Evolutionary conservation across 768 basidiomycete species (phyloP), one percentile per base, ranked within the genome.

Genomic region (Macrolepiota albuminosa): DNA sequence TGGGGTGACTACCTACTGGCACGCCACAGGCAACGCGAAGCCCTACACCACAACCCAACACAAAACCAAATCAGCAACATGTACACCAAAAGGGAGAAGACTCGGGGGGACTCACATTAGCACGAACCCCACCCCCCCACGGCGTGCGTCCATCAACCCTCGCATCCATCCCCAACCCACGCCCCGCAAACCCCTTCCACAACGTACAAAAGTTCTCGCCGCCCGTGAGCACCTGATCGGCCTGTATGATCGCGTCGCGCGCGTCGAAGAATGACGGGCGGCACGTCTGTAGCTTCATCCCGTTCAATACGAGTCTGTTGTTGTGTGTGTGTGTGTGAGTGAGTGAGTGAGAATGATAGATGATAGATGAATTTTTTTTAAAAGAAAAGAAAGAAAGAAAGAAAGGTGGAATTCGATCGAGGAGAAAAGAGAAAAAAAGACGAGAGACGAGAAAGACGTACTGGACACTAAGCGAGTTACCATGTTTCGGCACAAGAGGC

Each of bases 271-370:
- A 95, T 49, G 79, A 81, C 21, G 96, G 96, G 31, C 88, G 82
- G 76, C 96, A 99, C 4, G 88, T 85, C 70, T 98, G 95, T 47
- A 97, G 77, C 81, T 98, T 98, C 95, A 99, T 96, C 10, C 81
- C 95, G 69, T 89, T 87, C 33, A 98, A 57, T 46, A 97, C 88
- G 48, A 98, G 86, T 71, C 85, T 84, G 53, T 24, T 39, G 37
- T 39, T 39, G 37, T 4, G 37, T 1, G 37, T 39, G 37, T 34
- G 33, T 9, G 33, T 34, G 33, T 4, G 33, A 21, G 21, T 21
- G 33, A 21, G 21, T 21, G 21, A 21, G 21, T 21, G 21, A 21
- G 21, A 21, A 21, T 21, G 21, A 21, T 21, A 21, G 21, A 21
- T 21, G 21, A 21, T 21, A 21, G 21, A 21, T 21, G 21, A 21